Evolutionary conservation across 2,329 filamentous ascomycete genomes (phyloP).

Genomic region (Escovopsis sp.): DNA sequence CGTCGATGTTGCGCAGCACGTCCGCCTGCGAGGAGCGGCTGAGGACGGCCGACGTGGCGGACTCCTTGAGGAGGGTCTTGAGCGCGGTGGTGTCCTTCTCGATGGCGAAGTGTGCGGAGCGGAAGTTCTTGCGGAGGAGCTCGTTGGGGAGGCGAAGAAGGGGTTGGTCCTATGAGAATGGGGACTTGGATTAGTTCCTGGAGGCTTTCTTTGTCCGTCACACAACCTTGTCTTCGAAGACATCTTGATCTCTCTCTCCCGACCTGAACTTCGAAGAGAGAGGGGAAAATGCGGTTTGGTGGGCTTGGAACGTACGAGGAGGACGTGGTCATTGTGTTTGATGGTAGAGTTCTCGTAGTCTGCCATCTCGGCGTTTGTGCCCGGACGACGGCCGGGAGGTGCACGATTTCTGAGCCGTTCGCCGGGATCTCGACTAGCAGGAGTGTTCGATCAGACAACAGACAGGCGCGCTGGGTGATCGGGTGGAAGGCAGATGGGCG

Average conservation of each 20-base stretch:
- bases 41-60: constrained; percentile 50
- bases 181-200: background rate
- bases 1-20: constrained; percentile 67
- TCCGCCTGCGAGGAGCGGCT: constrained; percentile 48
- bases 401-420: too few relatives aligned
- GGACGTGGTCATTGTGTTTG: constrained; percentile 59
- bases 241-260: too few relatives aligned
- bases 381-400: too few relatives aligned
- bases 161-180: constrained; percentile 59
- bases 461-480: too few relatives aligned
- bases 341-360: constrained; percentile 50
- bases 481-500: too few relatives aligned
- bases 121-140: constrained; percentile 86
- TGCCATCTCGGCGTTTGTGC: constrained; percentile 27
- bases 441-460: too few relatives aligned
- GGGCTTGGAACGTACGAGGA: constrained; percentile 44
- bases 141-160: constrained; percentile 87
- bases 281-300: constrained; percentile 1
- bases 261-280: too few relatives aligned
- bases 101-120: constrained; percentile 61
- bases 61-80: constrained; percentile 44
- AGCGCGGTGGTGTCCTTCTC: constrained; percentile 54
- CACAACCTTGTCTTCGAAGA: too few relatives aligned
- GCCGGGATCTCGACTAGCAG: too few relatives aligned
- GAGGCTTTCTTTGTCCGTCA: too few relatives aligned